Conservation (phyloP, 73 alveolate species). For the Durusdinium trenchii region DNA sequence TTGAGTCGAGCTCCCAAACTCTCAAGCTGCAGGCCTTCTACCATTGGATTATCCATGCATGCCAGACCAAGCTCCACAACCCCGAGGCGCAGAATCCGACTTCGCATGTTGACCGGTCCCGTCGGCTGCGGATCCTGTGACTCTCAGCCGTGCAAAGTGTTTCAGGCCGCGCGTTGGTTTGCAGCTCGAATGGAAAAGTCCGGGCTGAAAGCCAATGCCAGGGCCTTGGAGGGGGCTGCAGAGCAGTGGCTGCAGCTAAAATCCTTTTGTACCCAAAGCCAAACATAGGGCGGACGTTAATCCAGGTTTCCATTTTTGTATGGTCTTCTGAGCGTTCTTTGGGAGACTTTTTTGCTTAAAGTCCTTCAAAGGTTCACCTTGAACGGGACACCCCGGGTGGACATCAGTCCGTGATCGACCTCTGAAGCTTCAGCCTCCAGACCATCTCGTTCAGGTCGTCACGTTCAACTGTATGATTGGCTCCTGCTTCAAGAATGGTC, state of each 20-base stretch:
- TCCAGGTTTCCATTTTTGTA: too few relatives aligned
- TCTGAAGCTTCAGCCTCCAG: not conserved
- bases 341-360: too few relatives aligned
- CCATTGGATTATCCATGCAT: conserved; percentile 94
- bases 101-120: not conserved
- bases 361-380: too few relatives aligned
- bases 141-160: not conserved
- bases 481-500: conserved; percentile 77
- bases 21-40: conserved; percentile 63
- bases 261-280: too few relatives aligned
- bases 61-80: conserved; percentile 69
- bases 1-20: not conserved
- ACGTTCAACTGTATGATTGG: conserved; percentile 95
- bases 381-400: too few relatives aligned
- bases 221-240: too few relatives aligned
- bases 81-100: conserved; percentile 43
- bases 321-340: too few relatives aligned
- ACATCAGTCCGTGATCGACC: too few relatives aligned
- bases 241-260: too few relatives aligned
- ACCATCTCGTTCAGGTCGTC: conserved; percentile 41
- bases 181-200: conserved; percentile 92
- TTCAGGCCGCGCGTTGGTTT: conserved; percentile 89
- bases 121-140: not conserved
- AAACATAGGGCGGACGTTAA: too few relatives aligned
- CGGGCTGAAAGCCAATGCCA: conserved; percentile 74